phyloP scores from a whole-genome alignment of 2,329 filamentous ascomycete genomes.

The Hypoxylon sp. region DNA sequence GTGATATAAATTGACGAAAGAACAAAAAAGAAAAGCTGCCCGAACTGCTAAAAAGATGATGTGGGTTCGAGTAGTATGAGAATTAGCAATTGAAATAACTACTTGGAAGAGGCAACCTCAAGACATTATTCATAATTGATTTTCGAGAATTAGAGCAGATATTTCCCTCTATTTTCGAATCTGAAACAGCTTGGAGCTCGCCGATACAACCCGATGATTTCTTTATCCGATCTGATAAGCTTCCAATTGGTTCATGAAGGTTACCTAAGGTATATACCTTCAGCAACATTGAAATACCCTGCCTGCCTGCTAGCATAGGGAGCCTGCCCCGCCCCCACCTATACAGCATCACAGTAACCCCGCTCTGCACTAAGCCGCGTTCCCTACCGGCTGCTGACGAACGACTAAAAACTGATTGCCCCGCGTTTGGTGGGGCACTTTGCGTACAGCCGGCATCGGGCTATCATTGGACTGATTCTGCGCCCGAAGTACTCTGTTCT shows the following conservation, averaged over 20 bases:
- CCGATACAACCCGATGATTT: constrained; percentile 11
- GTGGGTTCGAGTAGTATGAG: neutral
- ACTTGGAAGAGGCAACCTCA: neutral
- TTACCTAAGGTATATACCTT: too few relatives aligned
- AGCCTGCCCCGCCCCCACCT: constrained; percentile 41
- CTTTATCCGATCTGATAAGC: constrained; percentile 13
- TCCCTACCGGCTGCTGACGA: constrained; percentile 23
- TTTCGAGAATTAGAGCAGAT: neutral
- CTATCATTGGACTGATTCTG: constrained; percentile 34
- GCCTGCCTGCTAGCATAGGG: constrained; percentile 4
- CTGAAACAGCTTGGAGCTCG: neutral
- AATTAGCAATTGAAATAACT: neutral
- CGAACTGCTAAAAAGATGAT: neutral
- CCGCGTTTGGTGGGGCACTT: constrained; percentile 35
- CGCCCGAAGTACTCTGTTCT: constrained; percentile 12
- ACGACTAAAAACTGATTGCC: constrained; percentile 30
- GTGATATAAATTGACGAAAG: neutral
- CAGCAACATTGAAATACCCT: too few relatives aligned
- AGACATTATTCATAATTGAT: neutral
- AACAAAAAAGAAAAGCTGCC: neutral
- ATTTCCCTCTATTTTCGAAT: too few relatives aligned
- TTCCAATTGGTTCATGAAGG: too few relatives aligned
- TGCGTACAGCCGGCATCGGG: constrained; percentile 23
- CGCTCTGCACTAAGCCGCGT: constrained; percentile 21
- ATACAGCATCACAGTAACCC: constrained; percentile 10